Evolutionary conservation across 2,329 filamentous ascomycete species (phyloP).

Genomic region (Conoideocrella luteorostrata): DNA sequence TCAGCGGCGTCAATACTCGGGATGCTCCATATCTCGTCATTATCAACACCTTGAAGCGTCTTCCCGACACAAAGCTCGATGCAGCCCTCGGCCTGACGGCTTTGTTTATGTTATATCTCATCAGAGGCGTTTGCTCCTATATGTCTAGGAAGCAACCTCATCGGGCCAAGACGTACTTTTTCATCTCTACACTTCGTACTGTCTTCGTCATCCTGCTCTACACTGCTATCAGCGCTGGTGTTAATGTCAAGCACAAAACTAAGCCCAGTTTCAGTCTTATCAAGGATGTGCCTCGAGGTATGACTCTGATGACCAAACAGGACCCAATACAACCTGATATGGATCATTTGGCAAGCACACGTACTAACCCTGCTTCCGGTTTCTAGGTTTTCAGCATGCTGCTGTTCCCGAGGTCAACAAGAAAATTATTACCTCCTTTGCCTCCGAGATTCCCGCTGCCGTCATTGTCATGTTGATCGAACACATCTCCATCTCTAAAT

Average conservation of each 20-base stretch:
- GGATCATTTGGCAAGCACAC: neutral
- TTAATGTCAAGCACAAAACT: conserved; percentile 53
- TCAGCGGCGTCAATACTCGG: conserved; percentile 43
- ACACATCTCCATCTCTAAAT: conserved; percentile 78
- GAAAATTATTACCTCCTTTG: conserved; percentile 56
- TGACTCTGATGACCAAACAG: conserved; percentile 4
- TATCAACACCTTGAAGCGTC: conserved; percentile 42
- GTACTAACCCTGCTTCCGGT: neutral
- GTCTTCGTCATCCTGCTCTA: conserved; percentile 78
- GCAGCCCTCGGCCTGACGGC: conserved; percentile 69
- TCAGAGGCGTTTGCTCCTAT: conserved; percentile 55
- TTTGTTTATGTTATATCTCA: conserved; percentile 59
- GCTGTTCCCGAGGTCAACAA: conserved; percentile 56
- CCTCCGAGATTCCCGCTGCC: conserved; percentile 60
- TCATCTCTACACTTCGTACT: conserved; percentile 69
- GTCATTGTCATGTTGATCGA: conserved; percentile 76
- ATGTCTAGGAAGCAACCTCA: conserved; percentile 62
- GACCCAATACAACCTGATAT: neutral
- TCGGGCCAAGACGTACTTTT: conserved; percentile 67
- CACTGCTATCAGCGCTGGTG: conserved; percentile 67
- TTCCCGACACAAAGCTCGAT: conserved; percentile 51
- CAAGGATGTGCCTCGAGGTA: conserved; percentile 62
- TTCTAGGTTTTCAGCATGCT: conserved; percentile 61
- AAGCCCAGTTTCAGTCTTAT: conserved; percentile 59
- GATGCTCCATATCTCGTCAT: conserved; percentile 42